Evolutionary conservation across 176 grass and related monocot species (phyloP), one percentile per base, ranked within the genome.

Genomic region (Carex cristatella): DNA sequence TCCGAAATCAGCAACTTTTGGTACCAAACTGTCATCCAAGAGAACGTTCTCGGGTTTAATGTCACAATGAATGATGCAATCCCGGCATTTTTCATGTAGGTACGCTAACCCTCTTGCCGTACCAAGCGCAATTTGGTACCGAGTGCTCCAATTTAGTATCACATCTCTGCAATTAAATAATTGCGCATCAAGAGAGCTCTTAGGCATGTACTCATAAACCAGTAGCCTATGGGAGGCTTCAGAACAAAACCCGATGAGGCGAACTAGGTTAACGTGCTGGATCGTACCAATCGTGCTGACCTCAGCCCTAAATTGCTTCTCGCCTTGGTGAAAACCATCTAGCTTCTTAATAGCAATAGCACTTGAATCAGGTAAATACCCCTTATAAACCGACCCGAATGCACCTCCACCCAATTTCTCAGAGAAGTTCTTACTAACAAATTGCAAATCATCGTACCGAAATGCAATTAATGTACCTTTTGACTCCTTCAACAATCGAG

Each of bases 231-330:
- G 84, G 55, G 78, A 77, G 62, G 85, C 86, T 84, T 97, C 89
- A 71, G 94, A 92, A 73, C 94, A 97, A 84, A 97, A 97, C 9
- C 94, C 94, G 55, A 94, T 79, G 30, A 97, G 49, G 12, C 88
- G 89, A 62, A 97, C 86, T 48, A 97, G 84, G 65, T 97, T 97
- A 33, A 97, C 94, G 87, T 97, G 94, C 72, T 97, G 94, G 31
- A 88, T 87, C 5, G 88, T 92, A 7, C 94, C 94, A 56, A 97
- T 90, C 1, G 94, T 97, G 85, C 94, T 97, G 83, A 97, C 94
- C 89, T 97, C 94, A n/a, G 94, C 70, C 84, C 94, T 88, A 79
- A 97, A 97, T 81, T 97, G 94, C 85, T 97, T 97, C 88, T 97
- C 94, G 5, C 94, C 94, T 69, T 97, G 94, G 55, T 82, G 84